Evolutionary conservation across 495 filamentous ascomycete genomes (phyloP).

Genomic region (Neurospora sp.): DNA sequence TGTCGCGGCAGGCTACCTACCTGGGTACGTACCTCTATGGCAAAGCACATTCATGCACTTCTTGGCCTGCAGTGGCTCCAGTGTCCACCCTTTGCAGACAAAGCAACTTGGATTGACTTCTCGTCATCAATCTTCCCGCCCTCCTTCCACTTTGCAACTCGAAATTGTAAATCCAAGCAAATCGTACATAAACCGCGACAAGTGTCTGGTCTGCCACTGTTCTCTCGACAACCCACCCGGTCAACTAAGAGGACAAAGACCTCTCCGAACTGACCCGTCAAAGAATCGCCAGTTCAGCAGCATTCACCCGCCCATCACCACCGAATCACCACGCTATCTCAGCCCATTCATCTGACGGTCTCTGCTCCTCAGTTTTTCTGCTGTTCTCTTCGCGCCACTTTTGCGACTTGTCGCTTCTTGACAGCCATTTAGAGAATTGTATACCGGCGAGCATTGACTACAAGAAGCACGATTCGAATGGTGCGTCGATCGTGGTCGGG

Average conservation of each 20-base stretch:
- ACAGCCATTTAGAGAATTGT: not conserved
- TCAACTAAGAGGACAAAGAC: not conserved
- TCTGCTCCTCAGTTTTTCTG: not conserved
- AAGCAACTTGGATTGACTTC: not conserved
- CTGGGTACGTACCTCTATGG: not conserved
- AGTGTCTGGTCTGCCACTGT: not conserved
- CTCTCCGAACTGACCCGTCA: not conserved
- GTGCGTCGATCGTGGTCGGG: not conserved
- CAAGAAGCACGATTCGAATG: not conserved
- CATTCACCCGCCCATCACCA: not conserved
- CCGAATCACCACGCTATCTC: not conserved
- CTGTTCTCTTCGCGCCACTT: not conserved
- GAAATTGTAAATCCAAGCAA: not conserved
- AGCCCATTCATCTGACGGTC: not conserved
- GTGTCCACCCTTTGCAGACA: not conserved
- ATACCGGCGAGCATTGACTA: not conserved
- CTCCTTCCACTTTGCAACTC: not conserved
- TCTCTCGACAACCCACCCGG: not conserved
- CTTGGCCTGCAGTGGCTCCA: not conserved
- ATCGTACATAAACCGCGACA: not conserved
- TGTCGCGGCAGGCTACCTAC: not conserved
- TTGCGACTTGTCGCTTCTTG: not conserved
- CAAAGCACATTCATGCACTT: not conserved
- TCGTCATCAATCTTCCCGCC: not conserved
- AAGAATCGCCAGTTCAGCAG: not conserved